Base-by-base conservation (phyloP, 176 grass and related monocot species). In the Eleusine indica region DNA sequence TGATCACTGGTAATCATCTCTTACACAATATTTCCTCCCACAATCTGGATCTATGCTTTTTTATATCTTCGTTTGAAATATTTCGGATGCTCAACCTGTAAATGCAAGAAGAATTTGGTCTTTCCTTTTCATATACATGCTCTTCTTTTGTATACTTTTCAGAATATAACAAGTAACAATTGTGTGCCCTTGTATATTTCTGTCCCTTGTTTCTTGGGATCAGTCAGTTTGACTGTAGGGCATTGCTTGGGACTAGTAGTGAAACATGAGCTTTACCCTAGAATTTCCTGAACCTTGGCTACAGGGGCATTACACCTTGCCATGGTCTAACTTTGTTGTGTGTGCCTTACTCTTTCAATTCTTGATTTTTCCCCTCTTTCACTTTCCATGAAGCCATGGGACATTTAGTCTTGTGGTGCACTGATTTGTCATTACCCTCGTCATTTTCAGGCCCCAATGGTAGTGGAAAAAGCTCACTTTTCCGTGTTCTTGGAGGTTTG, bases 381-480 rank as follows among this genome's bases (percentile, higher is more conserved):
- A 61, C 53, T 82, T 87, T 22, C 2, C 37, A 54, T 77, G 66
- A 11, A 75, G 69, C 29, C 43, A 49, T 64, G 52, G 25, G 18
- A 74, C 69, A 65, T 46, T 46, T 81, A 81, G 71, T 73, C 42
- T 77, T 61, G 3, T 22, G 25, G 32, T 68, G 30, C 18, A 7
- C 60, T 63, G n/a, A 63, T 63, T 13, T 22, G 0, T 74, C 76
- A 80, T 66, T 81, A 47, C 65, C 86, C 79, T 53, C 73, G 2
- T 73, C 73, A 98, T 77, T 78, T 93, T 88, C 80, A 98, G 96
- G 96, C 74, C 96, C 96, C 32, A 98, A 98, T 64, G 96, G 96
- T 69, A 98, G 96, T 92, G 96, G 96, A 57, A 98, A 98, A 86
- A 98, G 96, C 81, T 98, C 96, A 71, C 93, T 98, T 82, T 98